Base-by-base conservation (phyloP, 345 rosid species). In the Gossypium longicalyx region DNA sequence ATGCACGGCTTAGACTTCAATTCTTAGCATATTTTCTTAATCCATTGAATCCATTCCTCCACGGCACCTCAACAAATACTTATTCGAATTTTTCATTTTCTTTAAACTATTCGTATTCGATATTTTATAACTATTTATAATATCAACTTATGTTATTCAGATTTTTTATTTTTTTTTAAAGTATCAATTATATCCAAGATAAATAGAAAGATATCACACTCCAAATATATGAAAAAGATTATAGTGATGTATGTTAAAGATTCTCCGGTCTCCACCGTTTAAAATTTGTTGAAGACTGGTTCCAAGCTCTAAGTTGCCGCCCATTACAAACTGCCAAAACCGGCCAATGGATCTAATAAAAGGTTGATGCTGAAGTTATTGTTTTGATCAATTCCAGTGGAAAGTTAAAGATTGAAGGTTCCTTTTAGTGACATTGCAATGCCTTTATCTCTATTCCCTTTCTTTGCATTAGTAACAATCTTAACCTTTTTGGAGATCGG, bases 401-500 rank as follows among this genome's bases (percentile, higher is more conserved):
- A 12, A 20, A 44, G 12, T 22, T 61, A 15, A 61, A 19, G 8
- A 12, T 45, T 9, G 25, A 17, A 29, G 16, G 44, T 29, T 61
- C 2, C 38, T 61, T 12, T 61, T 15, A 29, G 29, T 1, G 19
- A 3, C 13, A 4, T 47, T 23, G 41, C 71, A 23, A 67, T 67
- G 71, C 49, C 57, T 56, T 16, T 27, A 38, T 70, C 47, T 64
- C 7, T 4, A 8, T 66, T 45, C 29, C 6, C 27, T 62, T 20
- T 58, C 54, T 60, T 75, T 43, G 77, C 16, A 0, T 76, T 77
- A 47, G 44, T 61, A 15, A 47, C 71, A 3, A 9, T 64, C 54
- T 67, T 71, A 11, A 23, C 75, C 20, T 27, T 62, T 52, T 78
- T 63, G 12, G 29, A 62, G n/a, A 20, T 51, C 34, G 59, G 19